Conservation (phyloP, 108 stramenopile species). For the Fistulifera pelliculosa region DNA sequence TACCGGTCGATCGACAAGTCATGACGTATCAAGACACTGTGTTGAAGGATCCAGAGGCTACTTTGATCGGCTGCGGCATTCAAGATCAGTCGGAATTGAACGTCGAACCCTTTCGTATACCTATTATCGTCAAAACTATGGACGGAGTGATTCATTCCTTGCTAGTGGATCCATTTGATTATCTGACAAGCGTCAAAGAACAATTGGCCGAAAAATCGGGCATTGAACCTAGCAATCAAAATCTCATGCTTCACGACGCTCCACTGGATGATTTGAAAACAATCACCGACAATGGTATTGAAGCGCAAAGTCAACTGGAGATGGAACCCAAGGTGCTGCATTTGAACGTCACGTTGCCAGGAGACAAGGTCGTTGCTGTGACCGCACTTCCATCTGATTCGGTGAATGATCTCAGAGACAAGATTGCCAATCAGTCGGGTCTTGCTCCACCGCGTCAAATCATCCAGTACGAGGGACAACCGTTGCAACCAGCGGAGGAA, state of each 20-base stretch:
- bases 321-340: slow-evolving; percentile 14
- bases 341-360: slow-evolving; percentile 7
- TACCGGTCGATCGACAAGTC: background rate
- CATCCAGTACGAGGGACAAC: slow-evolving; percentile 10
- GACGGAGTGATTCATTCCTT: slow-evolving; percentile 5
- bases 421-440: slow-evolving; percentile 13
- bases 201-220: slow-evolving; percentile 12
- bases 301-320: background rate
- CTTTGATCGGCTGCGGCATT: background rate
- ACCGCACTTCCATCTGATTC: slow-evolving; percentile 10
- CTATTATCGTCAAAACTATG: slow-evolving; percentile 9
- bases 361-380: slow-evolving; percentile 2
- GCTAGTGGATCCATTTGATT: slow-evolving; percentile 16
- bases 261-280: slow-evolving; percentile 14
- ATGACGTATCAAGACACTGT: background rate
- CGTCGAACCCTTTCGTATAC: slow-evolving; percentile 11
- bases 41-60: background rate
- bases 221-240: slow-evolving; percentile 18
- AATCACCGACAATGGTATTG: slow-evolving; percentile 14
- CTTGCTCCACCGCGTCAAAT: slow-evolving; percentile 11
- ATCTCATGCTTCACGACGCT: slow-evolving; percentile 7
- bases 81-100: slow-evolving; percentile 2
- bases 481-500: slow-evolving; percentile 1
- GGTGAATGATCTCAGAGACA: slow-evolving; percentile 9
- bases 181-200: slow-evolving; percentile 10